Base-by-base conservation (phyloP, 2,329 filamentous ascomycete species). In the Fusarium keratoplasticum region DNA sequence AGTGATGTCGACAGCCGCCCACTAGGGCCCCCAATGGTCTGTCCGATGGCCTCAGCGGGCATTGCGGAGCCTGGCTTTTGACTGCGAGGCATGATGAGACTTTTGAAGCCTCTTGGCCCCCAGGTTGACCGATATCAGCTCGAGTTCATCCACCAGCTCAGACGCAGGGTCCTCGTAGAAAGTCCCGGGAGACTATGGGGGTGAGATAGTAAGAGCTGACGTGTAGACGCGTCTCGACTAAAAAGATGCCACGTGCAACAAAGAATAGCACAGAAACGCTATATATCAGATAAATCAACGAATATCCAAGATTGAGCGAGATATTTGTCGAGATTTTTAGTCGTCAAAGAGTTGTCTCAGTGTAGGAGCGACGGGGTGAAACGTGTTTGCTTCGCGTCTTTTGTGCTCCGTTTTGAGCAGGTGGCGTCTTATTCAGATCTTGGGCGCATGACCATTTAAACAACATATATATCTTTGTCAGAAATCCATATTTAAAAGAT, bases 1-100 rank as follows among this genome's bases (percentile, higher is more conserved):
- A 77, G 73, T 9, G 81, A 81, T 5, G 76, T 73, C 13, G 81
- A 82, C 4, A 76, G 62, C 2, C 79, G 73, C 16, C 76, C 74
- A 61, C 76, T 79, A 11, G 78, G 75, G 22, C 73, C 76, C 22
- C 52, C 66, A 20, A 74, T 76, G 11, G 77, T 72, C 42, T 79
- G 71, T 0, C 79, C 79, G 22, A 77, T 63, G 5, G 78, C 66
- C 38, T 76, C 79, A 6, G 66, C 72, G 54, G 66, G 61, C 14
- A 63, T 47, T 3, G 25, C 54, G 7, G 74, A 61, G 33, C 68
- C 68, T 14, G 44, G 18, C 58, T 67, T 66, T 10, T 67, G 61
- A 10, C 27, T 61, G 25, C 47, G 55, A 36, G 59, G 40, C 72
- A 74, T 74, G 42, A 14, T 22, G 29, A 64, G 40, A 27, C 60